Evolutionary conservation across 225 moss, liverwort and hornwort genomes (phyloP).

Genomic region (Pseudoscleropodium purum): DNA sequence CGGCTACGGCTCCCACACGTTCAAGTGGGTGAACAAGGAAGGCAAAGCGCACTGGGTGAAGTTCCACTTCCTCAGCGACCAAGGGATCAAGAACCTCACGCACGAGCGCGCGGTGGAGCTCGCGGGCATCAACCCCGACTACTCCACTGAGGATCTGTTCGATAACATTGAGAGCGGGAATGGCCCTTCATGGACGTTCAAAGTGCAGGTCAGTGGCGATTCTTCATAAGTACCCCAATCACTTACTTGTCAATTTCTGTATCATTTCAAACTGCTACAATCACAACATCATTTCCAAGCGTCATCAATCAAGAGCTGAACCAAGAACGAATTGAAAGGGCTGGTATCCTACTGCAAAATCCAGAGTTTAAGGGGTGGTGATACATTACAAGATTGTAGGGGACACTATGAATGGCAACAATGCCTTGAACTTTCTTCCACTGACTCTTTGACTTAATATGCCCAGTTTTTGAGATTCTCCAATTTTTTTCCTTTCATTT

Average conservation of each 20-base stretch:
- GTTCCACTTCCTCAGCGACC: constrained; percentile 29
- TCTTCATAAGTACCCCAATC: not conserved
- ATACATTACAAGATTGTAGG: not conserved
- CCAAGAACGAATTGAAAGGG: too few species aligned
- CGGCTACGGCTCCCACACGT: constrained; percentile 77
- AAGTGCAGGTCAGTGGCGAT: constrained; percentile 17
- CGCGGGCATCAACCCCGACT: constrained; percentile 75
- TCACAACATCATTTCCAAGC: not conserved
- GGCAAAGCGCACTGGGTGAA: constrained; percentile 63
- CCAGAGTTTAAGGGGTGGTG: not conserved
- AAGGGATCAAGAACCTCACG: constrained; percentile 53
- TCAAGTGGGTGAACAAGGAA: constrained; percentile 77
- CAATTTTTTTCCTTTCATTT: not conserved
- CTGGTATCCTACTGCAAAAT: not conserved
- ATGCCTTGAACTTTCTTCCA: not conserved
- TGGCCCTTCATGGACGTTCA: constrained; percentile 76
- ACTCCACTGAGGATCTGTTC: constrained; percentile 60
- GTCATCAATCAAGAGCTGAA: not conserved
- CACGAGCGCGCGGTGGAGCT: constrained; percentile 60
- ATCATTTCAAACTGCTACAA: not conserved
- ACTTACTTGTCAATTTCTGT: not conserved
- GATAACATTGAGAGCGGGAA: constrained; percentile 60
- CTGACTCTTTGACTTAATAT: not conserved
- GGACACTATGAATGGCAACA: too few species aligned
- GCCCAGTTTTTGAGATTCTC: not conserved